phyloP scores from a whole-genome alignment of 495 filamentous ascomycete species.

The Peziza echinospora region DNA sequence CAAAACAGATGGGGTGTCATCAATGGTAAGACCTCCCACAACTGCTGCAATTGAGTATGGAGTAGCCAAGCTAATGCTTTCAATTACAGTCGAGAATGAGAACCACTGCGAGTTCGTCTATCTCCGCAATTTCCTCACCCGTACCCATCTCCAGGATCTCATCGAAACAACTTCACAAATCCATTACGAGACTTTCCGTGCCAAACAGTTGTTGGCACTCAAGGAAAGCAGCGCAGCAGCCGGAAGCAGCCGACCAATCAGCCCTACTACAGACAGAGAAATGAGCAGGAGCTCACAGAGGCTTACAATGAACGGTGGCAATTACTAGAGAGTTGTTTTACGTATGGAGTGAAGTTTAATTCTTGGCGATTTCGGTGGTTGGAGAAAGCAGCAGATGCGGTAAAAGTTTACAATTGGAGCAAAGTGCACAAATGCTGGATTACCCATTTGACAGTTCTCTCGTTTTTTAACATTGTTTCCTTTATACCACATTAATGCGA shows the following conservation, averaged over 20 bases:
- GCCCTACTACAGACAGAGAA: constrained; percentile 78
- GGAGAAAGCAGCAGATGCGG: too few relatives aligned
- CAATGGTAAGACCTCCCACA: constrained; percentile 29
- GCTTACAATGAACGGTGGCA: constrained; percentile 78
- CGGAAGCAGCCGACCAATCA: constrained; percentile 73
- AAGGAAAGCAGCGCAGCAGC: constrained; percentile 85
- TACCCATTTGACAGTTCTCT: not conserved
- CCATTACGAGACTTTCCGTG: constrained; percentile 99
- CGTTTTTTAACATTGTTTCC: not conserved
- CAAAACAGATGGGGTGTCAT: constrained; percentile 99
- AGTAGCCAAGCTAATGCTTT: too few relatives aligned
- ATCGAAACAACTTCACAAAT: constrained; percentile 99
- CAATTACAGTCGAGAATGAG: constrained; percentile 96
- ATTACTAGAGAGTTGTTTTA: not conserved
- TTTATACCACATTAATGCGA: not conserved
- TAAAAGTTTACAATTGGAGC: not conserved
- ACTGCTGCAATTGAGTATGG: constrained; percentile 1
- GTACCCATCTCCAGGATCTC: constrained; percentile 93
- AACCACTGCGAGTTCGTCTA: constrained; percentile 99
- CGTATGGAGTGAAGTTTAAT: not conserved
- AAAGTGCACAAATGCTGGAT: not conserved
- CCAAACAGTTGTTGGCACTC: constrained; percentile 90
- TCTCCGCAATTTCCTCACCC: constrained; percentile 91
- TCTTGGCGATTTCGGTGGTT: not conserved
- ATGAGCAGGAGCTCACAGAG: constrained; percentile 89